Base-by-base conservation (phyloP, 2,329 filamentous ascomycete genomes). In the Tympanopsis confertula region DNA sequence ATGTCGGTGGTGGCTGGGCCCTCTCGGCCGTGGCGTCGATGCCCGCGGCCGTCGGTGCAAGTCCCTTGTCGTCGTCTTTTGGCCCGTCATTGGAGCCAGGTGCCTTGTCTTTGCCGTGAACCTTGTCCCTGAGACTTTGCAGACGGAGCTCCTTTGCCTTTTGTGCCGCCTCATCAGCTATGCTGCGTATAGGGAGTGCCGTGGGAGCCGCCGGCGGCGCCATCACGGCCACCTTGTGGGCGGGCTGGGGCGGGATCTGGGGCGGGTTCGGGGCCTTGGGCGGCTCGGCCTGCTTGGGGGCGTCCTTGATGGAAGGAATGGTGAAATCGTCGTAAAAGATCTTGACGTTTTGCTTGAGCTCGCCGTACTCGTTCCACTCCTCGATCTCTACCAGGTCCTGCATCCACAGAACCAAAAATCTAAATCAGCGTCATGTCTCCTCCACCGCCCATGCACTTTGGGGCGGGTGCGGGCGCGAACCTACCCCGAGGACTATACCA, bases 331-430 rank as follows among this genome's bases (percentile, higher is more conserved):
- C 74, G 55, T 72, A 72, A 60, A 71, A 75, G 47, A 82, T 74
- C 42, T 69, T 78, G 49, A 96, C 77, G 50, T 89, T 82, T 60
- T 89, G 77, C 58, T 87, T 86, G 43, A 98, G 74, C 62, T 96
- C 89, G 60, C 87, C 87, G 60, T 93, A 95, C 58, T 98, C 91
- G 65, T 98, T 98, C 91, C 89, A 96, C 56, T 98, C 91, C 62
- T 98, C 91, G 45, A 96, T 78, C 59, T 96, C 82, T 45, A 89
- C 82, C 36, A 95, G 71, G 56, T 95, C 91, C 88, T 29, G 44
- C 35, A 30, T 37, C 19, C 24, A 45, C 33, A 47, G 35, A 38
- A 17, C 30, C 19, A 35, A 24, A 17, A 10, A 20, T 15, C 30
- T 22, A 42, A 3, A 38, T 28, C 14, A 30, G 20, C 26, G 35